Base-by-base conservation (phyloP, 2,329 filamentous ascomycete species). In the Colletotrichum graminicola region DNA sequence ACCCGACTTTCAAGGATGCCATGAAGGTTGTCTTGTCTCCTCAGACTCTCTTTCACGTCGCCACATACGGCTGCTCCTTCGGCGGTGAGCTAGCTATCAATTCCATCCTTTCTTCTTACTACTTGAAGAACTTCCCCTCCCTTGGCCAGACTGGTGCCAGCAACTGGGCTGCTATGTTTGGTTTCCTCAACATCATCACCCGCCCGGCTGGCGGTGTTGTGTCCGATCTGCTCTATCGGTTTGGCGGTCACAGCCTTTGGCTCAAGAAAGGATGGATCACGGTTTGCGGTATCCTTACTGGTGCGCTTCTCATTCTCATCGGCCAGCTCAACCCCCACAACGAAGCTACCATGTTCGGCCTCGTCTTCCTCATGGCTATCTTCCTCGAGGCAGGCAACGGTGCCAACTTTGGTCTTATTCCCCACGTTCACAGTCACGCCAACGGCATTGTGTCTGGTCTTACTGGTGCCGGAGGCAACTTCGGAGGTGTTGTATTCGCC, bases 341-440 rank as follows among this genome's bases (percentile, higher is more conserved):
- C 32, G 80, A 91, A 59, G 81, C 86, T 8, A 90, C 88, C 3
- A 91, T 97, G 86, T 90, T 96, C 67, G 93, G 93, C 1, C 89
- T 97, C 7, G 84, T 97, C 11, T 91, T 91, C 1, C 87, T 93
- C 12, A 87, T 94, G 83, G 93, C 93, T 1, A 87, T 97, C 78
- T 97, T 97, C 83, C 82, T 94, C 54, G 94, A 97, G 79, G 93
- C 92, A 2, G 91, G 91, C 52, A 97, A 97, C 78, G 95, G 95
- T 0, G 91, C 93, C 51, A 96, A 93, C 82, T 97, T 96, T 80
- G 90, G 93, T 0, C 87, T 97, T 7, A 92, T 97, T 32, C 94
- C 94, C 4, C 95, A 97, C 78, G 92, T 97, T 1, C 92, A 95
- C 80, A 93, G 94, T 1, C 88, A 87, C 72, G 93, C 94, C 72